Conservation (phyloP, 331 rosid genomes). For the Cydonia oblonga region DNA sequence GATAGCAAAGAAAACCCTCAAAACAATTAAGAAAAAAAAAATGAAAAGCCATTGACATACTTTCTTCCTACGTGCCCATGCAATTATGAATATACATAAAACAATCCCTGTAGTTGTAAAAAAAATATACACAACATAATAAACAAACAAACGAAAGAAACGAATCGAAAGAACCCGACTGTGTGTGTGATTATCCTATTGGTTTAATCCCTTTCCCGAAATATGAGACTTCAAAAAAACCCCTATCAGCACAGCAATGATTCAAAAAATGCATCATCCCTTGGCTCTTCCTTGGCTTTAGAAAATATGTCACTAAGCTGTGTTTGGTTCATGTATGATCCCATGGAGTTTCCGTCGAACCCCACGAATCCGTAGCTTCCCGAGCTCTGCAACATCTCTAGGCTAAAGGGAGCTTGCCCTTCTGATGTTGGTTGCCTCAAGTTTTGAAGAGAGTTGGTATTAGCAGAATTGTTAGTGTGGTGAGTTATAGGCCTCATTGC, state of each 20-base stretch:
- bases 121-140: neutral
- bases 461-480: slow-evolving; percentile 12
- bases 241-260: slow-evolving; percentile 40
- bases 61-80: neutral
- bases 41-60: neutral
- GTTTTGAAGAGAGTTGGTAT: neutral
- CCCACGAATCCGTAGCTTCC: slow-evolving; percentile 38
- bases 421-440: slow-evolving; percentile 25
- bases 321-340: slow-evolving; percentile 44
- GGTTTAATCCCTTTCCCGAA: neutral
- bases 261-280: slow-evolving; percentile 52
- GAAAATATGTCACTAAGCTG: slow-evolving; percentile 24
- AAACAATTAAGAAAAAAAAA: neutral
- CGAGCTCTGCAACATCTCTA: slow-evolving; percentile 44
- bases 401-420: slow-evolving; percentile 26
- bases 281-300: slow-evolving; percentile 65
- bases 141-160: neutral
- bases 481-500: slow-evolving; percentile 33
- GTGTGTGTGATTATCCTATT: neutral
- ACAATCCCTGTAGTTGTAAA: neutral
- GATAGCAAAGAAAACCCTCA: neutral
- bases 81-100: neutral
- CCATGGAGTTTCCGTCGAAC: slow-evolving; percentile 31
- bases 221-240: neutral
- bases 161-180: slow-evolving; percentile 5